phyloP scores from a whole-genome alignment of 768 basidiomycete species.

The Boletus speciosus region DNA sequence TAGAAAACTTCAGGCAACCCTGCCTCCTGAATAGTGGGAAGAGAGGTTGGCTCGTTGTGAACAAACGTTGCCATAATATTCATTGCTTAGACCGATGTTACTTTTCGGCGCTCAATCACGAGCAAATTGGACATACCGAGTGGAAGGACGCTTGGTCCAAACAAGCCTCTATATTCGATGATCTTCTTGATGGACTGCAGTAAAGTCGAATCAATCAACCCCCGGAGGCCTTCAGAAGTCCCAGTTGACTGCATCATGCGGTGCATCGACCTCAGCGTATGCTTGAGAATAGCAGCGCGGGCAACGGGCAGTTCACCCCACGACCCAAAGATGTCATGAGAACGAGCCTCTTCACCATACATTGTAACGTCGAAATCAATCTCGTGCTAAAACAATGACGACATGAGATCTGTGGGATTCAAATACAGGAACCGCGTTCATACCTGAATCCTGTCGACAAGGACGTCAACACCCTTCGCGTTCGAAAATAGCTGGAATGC shows the following conservation, averaged over 20 bases:
- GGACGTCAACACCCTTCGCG: slow-evolving; percentile 75
- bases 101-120: background rate
- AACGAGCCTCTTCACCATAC: slow-evolving; percentile 42
- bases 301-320: slow-evolving; percentile 67
- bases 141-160: slow-evolving; percentile 84
- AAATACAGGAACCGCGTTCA: slow-evolving; percentile 18
- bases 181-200: slow-evolving; percentile 85
- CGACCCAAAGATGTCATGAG: slow-evolving; percentile 45
- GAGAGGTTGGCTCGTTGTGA: slow-evolving; percentile 96
- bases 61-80: slow-evolving; percentile 96
- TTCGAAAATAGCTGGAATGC: slow-evolving; percentile 86
- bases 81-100: slow-evolving; percentile 49
- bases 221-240: slow-evolving; percentile 89
- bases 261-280: slow-evolving; percentile 87
- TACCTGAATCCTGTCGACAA: slow-evolving; percentile 88
- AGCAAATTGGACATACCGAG: slow-evolving; percentile 52
- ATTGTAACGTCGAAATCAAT: slow-evolving; percentile 63
- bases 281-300: slow-evolving; percentile 81
- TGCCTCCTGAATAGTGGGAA: slow-evolving; percentile 89
- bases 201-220: slow-evolving; percentile 87
- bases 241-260: slow-evolving; percentile 98
- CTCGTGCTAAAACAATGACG: slow-evolving; percentile 48
- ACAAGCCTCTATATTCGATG: slow-evolving; percentile 74
- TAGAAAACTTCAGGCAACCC: slow-evolving; percentile 89
- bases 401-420: slow-evolving; percentile 9